Evolutionary conservation across 805 yeast genomes (phyloP), one percentile per base, ranked within the genome.

Genomic region (Yarrowia keelungensis): DNA sequence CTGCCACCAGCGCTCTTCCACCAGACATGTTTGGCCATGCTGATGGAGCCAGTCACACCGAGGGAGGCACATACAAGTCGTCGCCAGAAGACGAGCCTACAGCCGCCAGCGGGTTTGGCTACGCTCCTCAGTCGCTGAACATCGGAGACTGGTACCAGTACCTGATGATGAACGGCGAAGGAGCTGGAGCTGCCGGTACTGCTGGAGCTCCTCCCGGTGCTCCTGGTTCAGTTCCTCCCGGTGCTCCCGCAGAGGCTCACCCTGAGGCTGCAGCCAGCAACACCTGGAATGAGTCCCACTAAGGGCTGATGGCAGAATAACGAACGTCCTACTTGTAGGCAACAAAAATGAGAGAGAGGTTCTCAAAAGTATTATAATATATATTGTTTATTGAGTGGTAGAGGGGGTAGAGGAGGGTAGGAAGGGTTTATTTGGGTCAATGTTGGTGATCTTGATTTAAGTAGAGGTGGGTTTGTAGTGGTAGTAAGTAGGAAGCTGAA

Each of bases 101-200:
- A 22, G 39, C 54, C 9, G 35, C 39, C 11, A 39, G 46, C 38
- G 67, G 59, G 26, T 45, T 45, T 41, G 66, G 70, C 8, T 53
- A 47, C 7, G 72, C 73, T 9, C 81, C 80, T 1, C 76, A 73
- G 69, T 71, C 79, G 43, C 69, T 80, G 62, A 75, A 75, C 69
- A 73, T 79, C 71, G 77, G 76, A 19, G 82, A 80, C 70, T 77
- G 81, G 82, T 79, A 79, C 71, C 77, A 79, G 59, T 79, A 74
- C 69, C 70, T 79, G 61, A 71, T 75, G 69, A 66, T 72, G 35
- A 62, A 62, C 50, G 67, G 67, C 15, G 67, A 49, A n/a, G 67
- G 56, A 3, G 67, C 45, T 2, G 36, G 35, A 9, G 56, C 26
- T 22, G 67, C 19, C 2, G 54, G 36, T 2, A 53, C 51, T 32